A percentile compares a stretch with the other conserved stretches of the same genome.
phyloP scores from a whole-genome alignment of 306 rosid genomes.

The Phaseolus lunatus region DNA sequence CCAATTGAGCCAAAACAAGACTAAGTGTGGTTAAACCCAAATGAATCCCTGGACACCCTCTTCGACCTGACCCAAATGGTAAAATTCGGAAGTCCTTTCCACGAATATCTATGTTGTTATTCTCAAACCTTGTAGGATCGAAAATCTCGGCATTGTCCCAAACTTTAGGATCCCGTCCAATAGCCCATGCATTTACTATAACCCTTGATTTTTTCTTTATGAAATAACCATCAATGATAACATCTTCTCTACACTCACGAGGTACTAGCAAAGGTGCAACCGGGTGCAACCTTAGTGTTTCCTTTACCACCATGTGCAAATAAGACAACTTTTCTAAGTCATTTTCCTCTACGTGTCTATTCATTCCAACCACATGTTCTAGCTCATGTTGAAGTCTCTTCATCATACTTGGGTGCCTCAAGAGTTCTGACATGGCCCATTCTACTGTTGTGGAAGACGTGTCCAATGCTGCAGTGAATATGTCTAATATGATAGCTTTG shows the following conservation, averaged over 20 bases:
- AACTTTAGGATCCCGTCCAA: conserved; percentile 42
- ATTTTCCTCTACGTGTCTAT: conserved; percentile 46
- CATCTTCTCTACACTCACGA: conserved; percentile 37
- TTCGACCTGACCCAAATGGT: conserved; percentile 57
- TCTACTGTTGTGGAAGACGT: background rate
- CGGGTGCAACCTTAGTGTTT: conserved; percentile 45
- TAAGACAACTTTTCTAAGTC: conserved; percentile 46
- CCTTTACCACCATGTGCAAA: conserved; percentile 54
- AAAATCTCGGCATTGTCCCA: conserved; percentile 47
- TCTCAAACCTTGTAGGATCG: conserved; percentile 39
- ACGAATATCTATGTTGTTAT: background rate
- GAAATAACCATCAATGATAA: conserved; percentile 37
- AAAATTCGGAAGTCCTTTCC: conserved; percentile 49
- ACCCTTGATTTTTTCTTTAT: conserved; percentile 41
- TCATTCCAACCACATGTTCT: conserved; percentile 35
- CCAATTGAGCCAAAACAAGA: conserved; percentile 44
- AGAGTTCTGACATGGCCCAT: conserved; percentile 53
- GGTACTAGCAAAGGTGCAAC: conserved; percentile 36
- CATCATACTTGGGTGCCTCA: conserved; percentile 47
- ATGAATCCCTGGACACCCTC: conserved; percentile 53
- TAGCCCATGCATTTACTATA: conserved; percentile 46
- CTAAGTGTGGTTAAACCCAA: conserved; percentile 37
- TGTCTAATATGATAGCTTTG: conserved; percentile 47
- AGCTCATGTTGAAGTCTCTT: conserved; percentile 51
- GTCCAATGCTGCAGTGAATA: conserved; percentile 36